Percentiles rank a stretch among this genome's conserved stretches.
These are phyloP conservation scores for Trypanosoma conorhini DNA, from an alignment of 208 protist genomes.

Conservation along the genomic window DNA sequence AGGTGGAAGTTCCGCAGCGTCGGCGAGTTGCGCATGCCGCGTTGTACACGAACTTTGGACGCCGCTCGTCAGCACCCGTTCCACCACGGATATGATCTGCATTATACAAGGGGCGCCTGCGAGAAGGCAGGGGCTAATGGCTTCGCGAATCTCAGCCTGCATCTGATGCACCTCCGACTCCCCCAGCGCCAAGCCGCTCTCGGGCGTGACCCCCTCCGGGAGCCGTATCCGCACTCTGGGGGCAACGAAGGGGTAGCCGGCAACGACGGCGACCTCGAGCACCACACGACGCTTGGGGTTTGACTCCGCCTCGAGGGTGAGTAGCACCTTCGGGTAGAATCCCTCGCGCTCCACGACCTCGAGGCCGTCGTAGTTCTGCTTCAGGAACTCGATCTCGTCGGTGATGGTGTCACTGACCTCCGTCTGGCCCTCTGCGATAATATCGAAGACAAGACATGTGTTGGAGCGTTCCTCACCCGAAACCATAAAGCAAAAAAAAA, in stretches of 20 bases:
- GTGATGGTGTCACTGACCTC: slow-evolving; percentile 47
- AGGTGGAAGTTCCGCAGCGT: not conserved
- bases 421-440: slow-evolving; percentile 58
- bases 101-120: slow-evolving; percentile 66
- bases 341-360: slow-evolving; percentile 39
- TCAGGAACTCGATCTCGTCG: slow-evolving; percentile 72
- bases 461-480: not conserved
- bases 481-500: slow-evolving; percentile 13
- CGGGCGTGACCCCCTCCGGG: slow-evolving; percentile 31
- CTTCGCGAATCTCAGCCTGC: slow-evolving; percentile 46
- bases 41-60: no score
- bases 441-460: slow-evolving; percentile 27
- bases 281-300: slow-evolving; percentile 39
- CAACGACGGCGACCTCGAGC: slow-evolving; percentile 58
- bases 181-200: slow-evolving; percentile 29
- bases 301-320: slow-evolving; percentile 45
- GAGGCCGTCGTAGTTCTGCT: slow-evolving; percentile 63
- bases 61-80: slow-evolving; percentile 38
- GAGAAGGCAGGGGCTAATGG: slow-evolving; percentile 54
- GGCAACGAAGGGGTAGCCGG: slow-evolving; percentile 69
- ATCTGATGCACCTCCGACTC: slow-evolving; percentile 47
- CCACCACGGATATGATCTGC: slow-evolving; percentile 67
- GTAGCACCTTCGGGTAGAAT: slow-evolving; percentile 44
- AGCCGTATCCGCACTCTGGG: slow-evolving; percentile 52
- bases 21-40: not conserved